phyloP scores from a whole-genome alignment of 441 rosid species.

The Biscutella auriculata region DNA sequence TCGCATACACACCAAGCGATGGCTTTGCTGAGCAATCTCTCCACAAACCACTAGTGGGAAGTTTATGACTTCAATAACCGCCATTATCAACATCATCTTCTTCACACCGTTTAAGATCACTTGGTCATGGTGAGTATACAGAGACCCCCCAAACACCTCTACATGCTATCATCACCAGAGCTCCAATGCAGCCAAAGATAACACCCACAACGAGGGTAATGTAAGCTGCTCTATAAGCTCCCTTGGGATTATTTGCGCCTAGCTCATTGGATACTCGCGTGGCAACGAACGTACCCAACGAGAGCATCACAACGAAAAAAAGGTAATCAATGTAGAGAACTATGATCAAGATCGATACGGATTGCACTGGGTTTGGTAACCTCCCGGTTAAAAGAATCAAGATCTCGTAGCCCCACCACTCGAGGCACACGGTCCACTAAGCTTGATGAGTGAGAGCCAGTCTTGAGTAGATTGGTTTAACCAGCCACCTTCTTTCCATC shows the following conservation, averaged over 20 bases:
- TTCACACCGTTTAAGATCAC: slow-evolving; percentile 41
- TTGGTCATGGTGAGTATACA: slow-evolving; percentile 44
- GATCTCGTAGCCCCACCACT: slow-evolving; percentile 94
- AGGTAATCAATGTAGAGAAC: slow-evolving; percentile 71
- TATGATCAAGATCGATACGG: slow-evolving; percentile 51
- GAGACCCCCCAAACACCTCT: slow-evolving; percentile 61
- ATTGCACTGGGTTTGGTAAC: slow-evolving; percentile 40
- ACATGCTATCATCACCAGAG: slow-evolving; percentile 35
- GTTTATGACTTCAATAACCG: slow-evolving; percentile 48
- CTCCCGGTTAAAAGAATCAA: slow-evolving; percentile 69
- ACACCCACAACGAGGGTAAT: slow-evolving; percentile 35
- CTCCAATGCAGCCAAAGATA: slow-evolving; percentile 42
- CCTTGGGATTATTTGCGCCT: slow-evolving; percentile 46
- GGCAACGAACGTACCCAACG: slow-evolving; percentile 64
- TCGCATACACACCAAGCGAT: slow-evolving; percentile 57
- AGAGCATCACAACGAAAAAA: slow-evolving; percentile 60
- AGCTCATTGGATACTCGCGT: slow-evolving; percentile 80
- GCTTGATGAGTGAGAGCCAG: slow-evolving; percentile 55
- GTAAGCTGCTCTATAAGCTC: slow-evolving; percentile 41
- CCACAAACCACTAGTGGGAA: slow-evolving; percentile 67
- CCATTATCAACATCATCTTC: slow-evolving; percentile 62
- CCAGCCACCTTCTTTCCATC: slow-evolving; percentile 66
- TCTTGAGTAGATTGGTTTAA: slow-evolving; percentile 38
- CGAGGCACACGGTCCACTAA: slow-evolving; percentile 81
- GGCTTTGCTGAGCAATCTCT: slow-evolving; percentile 62